phyloP scores from a whole-genome alignment of 1,284 basidiomycete species.

The Microbotryum silenes-acaulis region DNA sequence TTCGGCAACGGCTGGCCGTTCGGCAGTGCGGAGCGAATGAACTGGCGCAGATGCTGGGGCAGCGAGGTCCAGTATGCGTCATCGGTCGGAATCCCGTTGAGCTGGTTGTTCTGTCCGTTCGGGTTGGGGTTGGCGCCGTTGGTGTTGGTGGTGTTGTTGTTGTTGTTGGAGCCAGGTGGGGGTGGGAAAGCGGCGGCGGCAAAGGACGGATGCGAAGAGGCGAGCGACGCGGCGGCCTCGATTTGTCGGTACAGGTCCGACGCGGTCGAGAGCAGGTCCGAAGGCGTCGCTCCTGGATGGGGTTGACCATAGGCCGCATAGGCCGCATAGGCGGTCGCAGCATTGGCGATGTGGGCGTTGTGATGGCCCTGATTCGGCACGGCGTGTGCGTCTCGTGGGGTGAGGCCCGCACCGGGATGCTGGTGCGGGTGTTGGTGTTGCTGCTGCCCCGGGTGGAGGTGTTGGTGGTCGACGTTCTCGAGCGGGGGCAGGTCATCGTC shows the following conservation, averaged over 20 bases:
- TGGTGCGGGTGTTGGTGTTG: background rate
- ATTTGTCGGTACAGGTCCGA: constrained; percentile 54
- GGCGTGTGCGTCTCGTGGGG: background rate
- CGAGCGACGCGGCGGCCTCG: constrained; percentile 44
- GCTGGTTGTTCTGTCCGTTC: background rate
- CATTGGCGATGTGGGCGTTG: background rate
- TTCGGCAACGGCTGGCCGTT: constrained; percentile 17
- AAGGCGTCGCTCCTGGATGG: constrained; percentile 16
- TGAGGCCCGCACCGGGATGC: background rate
- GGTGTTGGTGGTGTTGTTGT: no score
- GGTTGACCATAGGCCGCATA: constrained; percentile 7
- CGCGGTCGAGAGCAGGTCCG: constrained; percentile 51
- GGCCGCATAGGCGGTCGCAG: background rate
- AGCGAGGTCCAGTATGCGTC: constrained; percentile 54
- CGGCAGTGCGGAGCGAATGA: constrained; percentile 51
- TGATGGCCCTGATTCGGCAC: background rate
- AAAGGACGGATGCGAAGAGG: constrained; percentile 27
- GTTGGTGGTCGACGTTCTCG: constrained; percentile 10
- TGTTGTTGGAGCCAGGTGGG: background rate
- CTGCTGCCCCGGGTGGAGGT: background rate
- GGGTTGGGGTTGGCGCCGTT: constrained; percentile 1
- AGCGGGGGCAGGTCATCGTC: constrained; percentile 14
- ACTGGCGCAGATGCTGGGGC: constrained; percentile 50
- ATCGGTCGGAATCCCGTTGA: constrained; percentile 39
- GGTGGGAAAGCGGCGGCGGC: constrained; percentile 28